phyloP scores from a whole-genome alignment of 2,329 filamentous ascomycete species.

The Cercospora citrullina region DNA sequence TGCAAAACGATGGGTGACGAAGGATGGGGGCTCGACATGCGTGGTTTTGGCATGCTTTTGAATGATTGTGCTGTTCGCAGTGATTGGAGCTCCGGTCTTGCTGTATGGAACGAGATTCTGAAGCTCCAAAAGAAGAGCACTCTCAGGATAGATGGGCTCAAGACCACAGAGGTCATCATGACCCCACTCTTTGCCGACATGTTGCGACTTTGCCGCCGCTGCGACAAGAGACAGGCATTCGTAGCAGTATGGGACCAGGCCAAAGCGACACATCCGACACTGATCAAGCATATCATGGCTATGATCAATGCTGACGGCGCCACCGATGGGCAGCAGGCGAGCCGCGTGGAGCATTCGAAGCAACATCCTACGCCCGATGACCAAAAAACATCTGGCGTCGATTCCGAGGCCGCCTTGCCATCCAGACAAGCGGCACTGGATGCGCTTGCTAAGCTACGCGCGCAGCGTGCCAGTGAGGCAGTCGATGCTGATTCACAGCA shows the following conservation, averaged over 20 bases:
- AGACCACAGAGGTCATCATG: slow-evolving; percentile 16
- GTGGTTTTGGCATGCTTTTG: slow-evolving; percentile 43
- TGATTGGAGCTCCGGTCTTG: slow-evolving; percentile 42
- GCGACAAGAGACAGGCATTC: slow-evolving; percentile 22
- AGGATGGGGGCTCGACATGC: slow-evolving; percentile 49
- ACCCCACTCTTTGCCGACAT: slow-evolving; percentile 28
- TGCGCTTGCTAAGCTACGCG: slow-evolving; percentile 1
- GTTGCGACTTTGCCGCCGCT: slow-evolving; percentile 30
- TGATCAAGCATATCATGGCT: neutral
- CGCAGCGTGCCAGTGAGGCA: neutral
- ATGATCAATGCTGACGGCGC: neutral
- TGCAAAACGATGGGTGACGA: slow-evolving; percentile 46
- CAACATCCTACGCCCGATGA: neutral
- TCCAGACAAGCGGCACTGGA: neutral
- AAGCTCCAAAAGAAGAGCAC: slow-evolving; percentile 22
- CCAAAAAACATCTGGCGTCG: neutral
- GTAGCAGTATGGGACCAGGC: slow-evolving; percentile 18
- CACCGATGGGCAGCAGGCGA: neutral
- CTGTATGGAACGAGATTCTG: slow-evolving; percentile 48
- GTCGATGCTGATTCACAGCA: neutral
- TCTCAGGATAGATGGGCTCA: slow-evolving; percentile 18
- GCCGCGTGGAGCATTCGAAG: neutral
- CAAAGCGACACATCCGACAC: slow-evolving; percentile 2
- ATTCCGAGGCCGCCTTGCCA: neutral
- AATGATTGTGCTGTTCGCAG: slow-evolving; percentile 43